Evolutionary conservation across 2,329 filamentous ascomycete genomes (phyloP).

Genomic region (Penicillium sp.): DNA sequence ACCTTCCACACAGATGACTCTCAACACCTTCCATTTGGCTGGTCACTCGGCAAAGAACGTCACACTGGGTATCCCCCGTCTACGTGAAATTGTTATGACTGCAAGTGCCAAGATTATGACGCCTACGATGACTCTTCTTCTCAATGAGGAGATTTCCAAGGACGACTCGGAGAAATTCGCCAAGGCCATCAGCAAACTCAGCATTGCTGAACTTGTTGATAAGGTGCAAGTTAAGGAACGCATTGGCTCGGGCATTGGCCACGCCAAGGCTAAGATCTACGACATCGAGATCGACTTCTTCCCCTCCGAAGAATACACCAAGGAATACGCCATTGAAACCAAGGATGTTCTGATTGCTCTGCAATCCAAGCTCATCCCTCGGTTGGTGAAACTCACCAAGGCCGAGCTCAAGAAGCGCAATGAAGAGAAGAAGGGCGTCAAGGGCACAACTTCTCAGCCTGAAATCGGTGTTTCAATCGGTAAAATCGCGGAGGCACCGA

Average conservation of each 20-base stretch:
- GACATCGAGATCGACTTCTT: conserved; percentile 81
- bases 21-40: conserved; percentile 99
- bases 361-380: conserved; percentile 74
- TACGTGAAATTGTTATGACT: conserved; percentile 98
- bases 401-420: conserved; percentile 78
- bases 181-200: conserved; percentile 85
- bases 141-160: conserved; percentile 68
- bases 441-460: conserved; percentile 68
- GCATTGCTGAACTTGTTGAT: conserved; percentile 79
- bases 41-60: conserved; percentile 98
- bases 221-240: conserved; percentile 76
- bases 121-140: conserved; percentile 68
- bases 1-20: conserved; percentile 97
- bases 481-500: conserved; percentile 51
- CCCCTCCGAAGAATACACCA: conserved; percentile 74
- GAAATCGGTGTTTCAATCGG: conserved; percentile 67
- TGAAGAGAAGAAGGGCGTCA: conserved; percentile 54
- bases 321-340: conserved; percentile 78
- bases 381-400: conserved; percentile 67
- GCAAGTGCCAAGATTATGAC: conserved; percentile 86
- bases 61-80: conserved; percentile 93
- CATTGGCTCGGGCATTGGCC: conserved; percentile 67
- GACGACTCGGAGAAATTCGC: conserved; percentile 75
- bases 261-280: conserved; percentile 76
- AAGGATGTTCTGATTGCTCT: conserved; percentile 75